Evolutionary conservation across 352 stramenopile genomes (phyloP), one percentile per base, ranked within the genome.

Genomic region (Globisporangium emineosum): DNA sequence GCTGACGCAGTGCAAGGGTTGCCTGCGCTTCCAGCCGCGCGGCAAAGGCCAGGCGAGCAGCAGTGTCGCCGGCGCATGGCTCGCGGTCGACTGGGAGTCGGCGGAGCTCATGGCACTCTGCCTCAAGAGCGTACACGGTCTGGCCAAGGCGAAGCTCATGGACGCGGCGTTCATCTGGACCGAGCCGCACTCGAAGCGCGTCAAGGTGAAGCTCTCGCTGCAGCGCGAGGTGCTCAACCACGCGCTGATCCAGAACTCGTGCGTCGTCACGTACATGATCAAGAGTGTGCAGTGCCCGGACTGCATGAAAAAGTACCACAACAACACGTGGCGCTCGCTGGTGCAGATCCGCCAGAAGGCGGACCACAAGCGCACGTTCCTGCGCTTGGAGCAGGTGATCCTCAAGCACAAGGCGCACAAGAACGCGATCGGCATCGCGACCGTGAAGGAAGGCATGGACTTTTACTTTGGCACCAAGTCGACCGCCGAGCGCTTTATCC

Each of bases 111-210:
- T 93, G 74, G 81, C 83, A 64, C 72, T 93, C 40, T 91, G 82
- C 54, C 73, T 93, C 32, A 91, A 91, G 79, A 87, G 74, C 67
- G 66, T 93, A 40, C 67, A 78, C 6, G 78, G 78, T 0, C 76
- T 93, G 21, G 65, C 61, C 52, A 89, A 89, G 65, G 81, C 72
- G 56, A 93, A 93, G 60, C 73, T 94, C 33, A 69, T 91, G 13
- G 86, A 94, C 70, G 86, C 86, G 7, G 74, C 69, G 9, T 93
- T 91, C 60, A 79, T 94, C 57, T 94, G 86, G 86, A 94, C 86
- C 2, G 86, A 94, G 64, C 84, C 78, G 17, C 86, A 94, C 71
- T 89, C 78, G 17, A 90, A 91, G 57, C 82, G 86, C 53, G 60
- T 94, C 47, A 93, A 93, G 62, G 57, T 93, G 42, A 77, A 84